Evolutionary conservation across 345 rosid species (phyloP).

Genomic region (Salix exigua): DNA sequence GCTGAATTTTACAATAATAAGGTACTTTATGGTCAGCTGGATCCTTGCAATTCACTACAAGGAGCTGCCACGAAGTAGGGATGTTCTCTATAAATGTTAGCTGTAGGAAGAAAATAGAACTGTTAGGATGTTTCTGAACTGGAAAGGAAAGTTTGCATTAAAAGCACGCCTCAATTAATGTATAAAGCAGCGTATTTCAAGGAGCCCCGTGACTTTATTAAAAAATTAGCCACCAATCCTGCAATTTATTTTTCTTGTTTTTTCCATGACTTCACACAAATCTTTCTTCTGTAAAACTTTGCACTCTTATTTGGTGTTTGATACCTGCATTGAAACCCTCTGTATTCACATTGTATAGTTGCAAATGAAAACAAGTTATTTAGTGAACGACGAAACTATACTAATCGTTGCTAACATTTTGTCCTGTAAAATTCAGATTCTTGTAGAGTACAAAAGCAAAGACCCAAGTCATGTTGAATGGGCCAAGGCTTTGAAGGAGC

Average conservation of each 20-base stretch:
- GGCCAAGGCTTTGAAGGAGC: slow-evolving; percentile 96
- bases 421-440: slow-evolving; percentile 46
- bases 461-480: slow-evolving; percentile 90
- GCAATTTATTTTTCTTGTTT: background rate
- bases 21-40: slow-evolving; percentile 39
- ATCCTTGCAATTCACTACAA: background rate
- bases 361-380: background rate
- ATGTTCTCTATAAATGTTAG: slow-evolving; percentile 2
- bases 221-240: background rate
- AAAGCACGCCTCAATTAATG: too few species aligned
- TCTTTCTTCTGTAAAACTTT: background rate
- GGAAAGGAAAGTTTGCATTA: background rate
- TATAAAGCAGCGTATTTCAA: too few species aligned
- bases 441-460: slow-evolving; percentile 79
- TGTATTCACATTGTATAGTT: background rate
- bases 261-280: background rate
- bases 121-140: background rate
- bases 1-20: slow-evolving; percentile 97
- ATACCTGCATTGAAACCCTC: background rate
- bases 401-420: slow-evolving; percentile 13
- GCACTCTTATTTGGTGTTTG: background rate
- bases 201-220: too few species aligned
- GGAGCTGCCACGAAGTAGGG: background rate
- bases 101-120: slow-evolving; percentile 3
- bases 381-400: background rate